Conservation (phyloP, 164 flowering plant species). For the Litsea cubeba region DNA sequence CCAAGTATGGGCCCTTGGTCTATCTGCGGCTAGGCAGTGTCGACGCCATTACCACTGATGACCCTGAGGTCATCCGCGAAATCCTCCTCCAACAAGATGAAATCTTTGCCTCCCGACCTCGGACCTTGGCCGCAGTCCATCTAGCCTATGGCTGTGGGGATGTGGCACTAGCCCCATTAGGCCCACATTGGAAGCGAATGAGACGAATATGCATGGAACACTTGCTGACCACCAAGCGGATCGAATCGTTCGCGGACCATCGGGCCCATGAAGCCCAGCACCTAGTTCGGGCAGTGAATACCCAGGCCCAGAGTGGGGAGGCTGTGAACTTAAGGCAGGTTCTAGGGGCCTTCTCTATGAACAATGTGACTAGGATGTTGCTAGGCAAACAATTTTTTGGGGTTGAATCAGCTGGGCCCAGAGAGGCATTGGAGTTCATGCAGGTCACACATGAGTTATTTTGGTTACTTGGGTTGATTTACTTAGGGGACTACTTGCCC, state of each 20-base stretch:
- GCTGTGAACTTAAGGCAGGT: conserved; percentile 72
- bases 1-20: conserved; percentile 76
- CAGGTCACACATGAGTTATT: conserved; percentile 82
- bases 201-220: conserved; percentile 94
- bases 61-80: conserved; percentile 76
- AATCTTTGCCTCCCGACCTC: conserved; percentile 81
- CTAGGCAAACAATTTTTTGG: conserved; percentile 93
- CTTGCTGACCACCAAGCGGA: conserved; percentile 61
- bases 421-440: conserved; percentile 93
- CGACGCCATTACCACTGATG: conserved; percentile 84
- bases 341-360: conserved; percentile 91
- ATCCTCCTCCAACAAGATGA: conserved; percentile 79
- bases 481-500: conserved; percentile 85
- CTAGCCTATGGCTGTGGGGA: conserved; percentile 85
- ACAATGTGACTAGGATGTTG: conserved; percentile 94
- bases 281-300: conserved; percentile 64
- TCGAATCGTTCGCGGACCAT: conserved; percentile 64
- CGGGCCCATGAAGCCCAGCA: conserved; percentile 78
- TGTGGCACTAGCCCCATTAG: conserved; percentile 88
- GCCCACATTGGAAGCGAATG: conserved; percentile 90
- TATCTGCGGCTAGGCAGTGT: conserved; percentile 74
- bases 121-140: conserved; percentile 74
- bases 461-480: conserved; percentile 72
- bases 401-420: conserved; percentile 52
- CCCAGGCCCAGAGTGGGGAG: conserved; percentile 29